Percentiles rank a stretch among this genome's conserved stretches.
These are phyloP conservation scores for Colletotrichum sp. DNA, from an alignment of 2,329 filamentous ascomycete genomes.

Conservation along the genomic window DNA sequence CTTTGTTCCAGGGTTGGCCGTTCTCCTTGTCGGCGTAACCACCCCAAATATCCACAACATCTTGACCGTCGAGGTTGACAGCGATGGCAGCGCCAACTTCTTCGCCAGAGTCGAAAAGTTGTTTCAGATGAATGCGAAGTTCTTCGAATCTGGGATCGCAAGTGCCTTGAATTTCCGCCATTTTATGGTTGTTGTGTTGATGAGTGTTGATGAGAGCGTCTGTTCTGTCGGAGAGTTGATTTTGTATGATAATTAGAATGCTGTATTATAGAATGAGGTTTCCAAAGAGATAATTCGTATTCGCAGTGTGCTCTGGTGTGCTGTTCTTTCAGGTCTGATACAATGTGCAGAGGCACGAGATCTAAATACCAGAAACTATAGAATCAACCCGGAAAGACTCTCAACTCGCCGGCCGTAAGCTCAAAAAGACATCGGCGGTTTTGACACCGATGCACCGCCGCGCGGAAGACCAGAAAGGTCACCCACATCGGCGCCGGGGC, in stretches of 20 bases:
- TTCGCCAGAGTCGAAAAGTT: conserved; percentile 35
- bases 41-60: conserved; percentile 49
- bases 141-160: conserved; percentile 38
- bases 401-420: not conserved
- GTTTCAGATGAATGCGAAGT: conserved; percentile 35
- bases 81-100: conserved; percentile 48
- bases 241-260: not conserved
- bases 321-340: not conserved
- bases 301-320: not conserved
- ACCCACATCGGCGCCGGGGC: not conserved
- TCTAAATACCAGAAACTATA: not conserved
- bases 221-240: not conserved
- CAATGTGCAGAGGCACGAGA: not conserved
- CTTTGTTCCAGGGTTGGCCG: conserved; percentile 35
- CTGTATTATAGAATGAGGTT: not conserved
- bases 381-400: not conserved
- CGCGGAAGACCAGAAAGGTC: not conserved
- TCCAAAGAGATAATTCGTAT: not conserved
- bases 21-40: conserved; percentile 35
- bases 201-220: not conserved
- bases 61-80: conserved; percentile 41
- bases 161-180: conserved; percentile 27
- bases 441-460: not conserved
- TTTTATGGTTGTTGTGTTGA: not conserved
- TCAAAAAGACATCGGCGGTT: not conserved